phyloP scores from a whole-genome alignment of 1,139 yeast species.

The Candida anutae region DNA sequence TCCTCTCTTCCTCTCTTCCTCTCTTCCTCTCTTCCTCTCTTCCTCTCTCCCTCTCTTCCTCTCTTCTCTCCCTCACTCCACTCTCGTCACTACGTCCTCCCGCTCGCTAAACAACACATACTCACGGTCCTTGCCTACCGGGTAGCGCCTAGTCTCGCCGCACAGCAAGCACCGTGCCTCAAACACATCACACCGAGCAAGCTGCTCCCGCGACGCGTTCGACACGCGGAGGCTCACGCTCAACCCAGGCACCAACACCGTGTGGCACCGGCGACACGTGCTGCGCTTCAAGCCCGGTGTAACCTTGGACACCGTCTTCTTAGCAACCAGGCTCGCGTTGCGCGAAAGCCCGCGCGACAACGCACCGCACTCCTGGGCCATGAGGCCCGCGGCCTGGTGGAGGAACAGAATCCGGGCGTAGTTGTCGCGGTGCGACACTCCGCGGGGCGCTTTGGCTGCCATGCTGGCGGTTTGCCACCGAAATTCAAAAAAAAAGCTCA shows the following conservation, averaged over 20 bases:
- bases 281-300: slow-evolving; percentile 56
- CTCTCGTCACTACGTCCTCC: no score
- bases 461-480: slow-evolving; percentile 1
- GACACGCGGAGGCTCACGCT: slow-evolving; percentile 25
- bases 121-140: slow-evolving; percentile 25
- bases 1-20: no score
- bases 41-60: no score
- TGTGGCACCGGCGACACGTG: slow-evolving; percentile 52
- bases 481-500: slow-evolving; percentile 1
- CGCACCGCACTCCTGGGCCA: slow-evolving; percentile 19
- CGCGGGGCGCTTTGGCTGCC: slow-evolving; percentile 15
- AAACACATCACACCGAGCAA: slow-evolving; percentile 24
- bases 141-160: slow-evolving; percentile 20
- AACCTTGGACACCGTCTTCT: slow-evolving; percentile 54
- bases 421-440: slow-evolving; percentile 50
- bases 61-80: no score
- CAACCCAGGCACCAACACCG: slow-evolving; percentile 40
- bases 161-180: slow-evolving; percentile 22
- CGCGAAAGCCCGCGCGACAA: slow-evolving; percentile 45
- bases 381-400: slow-evolving; percentile 39
- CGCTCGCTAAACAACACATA: slow-evolving; percentile 23
- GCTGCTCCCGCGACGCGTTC: slow-evolving; percentile 18
- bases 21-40: no score
- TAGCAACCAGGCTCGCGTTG: slow-evolving; percentile 45
- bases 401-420: slow-evolving; percentile 51